Evolutionary conservation across 1,284 basidiomycete species (phyloP).

Genomic region (Pyrrhoderma noxium): DNA sequence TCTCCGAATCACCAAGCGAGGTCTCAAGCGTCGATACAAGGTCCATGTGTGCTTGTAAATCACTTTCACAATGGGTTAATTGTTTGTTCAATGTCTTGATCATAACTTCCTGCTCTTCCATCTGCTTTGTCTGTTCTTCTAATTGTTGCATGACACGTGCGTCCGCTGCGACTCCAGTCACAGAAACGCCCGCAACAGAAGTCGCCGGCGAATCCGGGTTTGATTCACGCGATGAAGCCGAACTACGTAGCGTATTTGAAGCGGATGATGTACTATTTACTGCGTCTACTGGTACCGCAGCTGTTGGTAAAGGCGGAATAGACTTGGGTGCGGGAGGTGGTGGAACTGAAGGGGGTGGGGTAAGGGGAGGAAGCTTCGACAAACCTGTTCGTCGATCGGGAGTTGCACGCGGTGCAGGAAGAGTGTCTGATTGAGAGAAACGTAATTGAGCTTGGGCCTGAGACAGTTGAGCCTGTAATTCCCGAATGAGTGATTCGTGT

Average conservation of each 20-base stretch:
- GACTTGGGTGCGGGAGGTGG: conserved; percentile 73
- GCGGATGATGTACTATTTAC: conserved; percentile 29
- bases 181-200: conserved; percentile 42
- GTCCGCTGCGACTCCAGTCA: conserved; percentile 36
- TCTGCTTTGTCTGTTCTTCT: conserved; percentile 66
- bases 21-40: conserved; percentile 77
- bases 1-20: conserved; percentile 82
- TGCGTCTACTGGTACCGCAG: conserved; percentile 11
- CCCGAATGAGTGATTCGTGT: conserved; percentile 60
- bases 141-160: conserved; percentile 50
- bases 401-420: conserved; percentile 35
- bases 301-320: conserved; percentile 24
- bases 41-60: conserved; percentile 88
- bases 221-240: conserved; percentile 54
- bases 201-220: conserved; percentile 59
- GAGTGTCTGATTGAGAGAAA: conserved; percentile 8
- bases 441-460: conserved; percentile 25
- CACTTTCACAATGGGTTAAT: conserved; percentile 82
- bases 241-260: conserved; percentile 20
- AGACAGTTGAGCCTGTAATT: conserved; percentile 68
- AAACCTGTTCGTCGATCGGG: conserved; percentile 51
- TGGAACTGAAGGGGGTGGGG: conserved; percentile 82
- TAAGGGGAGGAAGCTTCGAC: conserved; percentile 79
- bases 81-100: conserved; percentile 92
- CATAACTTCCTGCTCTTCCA: conserved; percentile 82